A percentile compares a stretch with the other conserved stretches of the same genome.
phyloP scores from a whole-genome alignment of 2,329 filamentous ascomycete species.

The Zymoseptoria pseudotritici region DNA sequence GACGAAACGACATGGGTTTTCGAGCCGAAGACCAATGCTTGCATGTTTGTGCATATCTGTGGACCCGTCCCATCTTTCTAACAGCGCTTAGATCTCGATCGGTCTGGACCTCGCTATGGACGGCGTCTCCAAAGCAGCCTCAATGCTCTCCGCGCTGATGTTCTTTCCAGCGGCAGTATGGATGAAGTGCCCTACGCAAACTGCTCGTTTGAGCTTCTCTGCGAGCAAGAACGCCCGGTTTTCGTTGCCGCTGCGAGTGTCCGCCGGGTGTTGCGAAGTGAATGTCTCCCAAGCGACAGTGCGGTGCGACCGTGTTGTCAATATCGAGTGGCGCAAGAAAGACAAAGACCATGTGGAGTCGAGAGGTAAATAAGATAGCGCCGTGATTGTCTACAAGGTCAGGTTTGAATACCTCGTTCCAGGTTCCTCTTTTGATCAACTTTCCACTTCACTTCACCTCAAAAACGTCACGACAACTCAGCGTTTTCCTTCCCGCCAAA shows the following conservation, averaged over 20 bases:
- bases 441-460: background rate
- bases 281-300: background rate
- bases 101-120: no score
- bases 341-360: background rate
- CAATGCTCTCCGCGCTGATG: no score
- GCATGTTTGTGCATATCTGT: background rate
- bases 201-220: background rate
- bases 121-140: no score
- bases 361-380: background rate
- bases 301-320: background rate
- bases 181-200: no score
- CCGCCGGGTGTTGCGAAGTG: background rate
- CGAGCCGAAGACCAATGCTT: background rate
- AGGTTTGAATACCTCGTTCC: background rate
- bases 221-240: background rate
- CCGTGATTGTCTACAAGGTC: background rate
- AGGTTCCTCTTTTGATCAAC: background rate
- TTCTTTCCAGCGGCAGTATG: no score
- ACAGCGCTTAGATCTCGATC: no score
- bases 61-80: no score
- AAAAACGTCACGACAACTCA: no score
- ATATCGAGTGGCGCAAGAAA: background rate
- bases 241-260: background rate
- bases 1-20: background rate
- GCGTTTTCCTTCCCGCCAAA: no score